These are phyloP conservation scores for Pleurotus giganteus DNA, from an alignment of 768 basidiomycete genomes.

Conservation along the genomic window DNA sequence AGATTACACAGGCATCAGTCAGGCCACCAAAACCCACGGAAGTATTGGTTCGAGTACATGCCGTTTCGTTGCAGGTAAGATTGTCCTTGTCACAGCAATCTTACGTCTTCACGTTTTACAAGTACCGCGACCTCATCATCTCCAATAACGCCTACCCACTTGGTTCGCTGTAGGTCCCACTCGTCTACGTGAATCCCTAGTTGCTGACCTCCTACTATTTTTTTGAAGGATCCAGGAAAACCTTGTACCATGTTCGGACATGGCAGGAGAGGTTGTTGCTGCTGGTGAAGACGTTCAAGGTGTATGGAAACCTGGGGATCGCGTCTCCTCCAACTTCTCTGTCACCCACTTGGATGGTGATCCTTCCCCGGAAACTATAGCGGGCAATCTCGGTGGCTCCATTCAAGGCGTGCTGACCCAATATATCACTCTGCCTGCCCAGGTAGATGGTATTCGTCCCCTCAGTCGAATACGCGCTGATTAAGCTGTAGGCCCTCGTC, in stretches of 20 bases:
- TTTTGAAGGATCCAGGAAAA: slow-evolving; percentile 18
- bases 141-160: slow-evolving; percentile 34
- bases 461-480: neutral
- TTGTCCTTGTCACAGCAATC: neutral
- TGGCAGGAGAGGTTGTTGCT: slow-evolving; percentile 55
- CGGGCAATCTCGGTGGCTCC: slow-evolving; percentile 39
- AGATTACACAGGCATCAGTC: slow-evolving; percentile 24
- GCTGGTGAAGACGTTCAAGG: slow-evolving; percentile 40
- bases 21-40: slow-evolving; percentile 38
- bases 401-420: slow-evolving; percentile 53
- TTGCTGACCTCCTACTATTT: neutral
- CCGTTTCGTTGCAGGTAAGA: slow-evolving; percentile 52
- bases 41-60: slow-evolving; percentile 54
- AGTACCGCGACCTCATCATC: slow-evolving; percentile 53
- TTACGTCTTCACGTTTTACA: neutral
- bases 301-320: slow-evolving; percentile 52
- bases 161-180: slow-evolving; percentile 20
- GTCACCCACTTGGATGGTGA: slow-evolving; percentile 49
- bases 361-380: slow-evolving; percentile 26
- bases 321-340: slow-evolving; percentile 53
- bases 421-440: slow-evolving; percentile 48
- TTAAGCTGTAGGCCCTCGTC: slow-evolving; percentile 40
- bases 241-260: slow-evolving; percentile 44
- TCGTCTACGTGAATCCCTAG: neutral
- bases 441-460: slow-evolving; percentile 23